These are phyloP conservation scores for Amesomyces nigricolor DNA, from an alignment of 2,329 filamentous ascomycete species.

Conservation along the genomic window DNA sequence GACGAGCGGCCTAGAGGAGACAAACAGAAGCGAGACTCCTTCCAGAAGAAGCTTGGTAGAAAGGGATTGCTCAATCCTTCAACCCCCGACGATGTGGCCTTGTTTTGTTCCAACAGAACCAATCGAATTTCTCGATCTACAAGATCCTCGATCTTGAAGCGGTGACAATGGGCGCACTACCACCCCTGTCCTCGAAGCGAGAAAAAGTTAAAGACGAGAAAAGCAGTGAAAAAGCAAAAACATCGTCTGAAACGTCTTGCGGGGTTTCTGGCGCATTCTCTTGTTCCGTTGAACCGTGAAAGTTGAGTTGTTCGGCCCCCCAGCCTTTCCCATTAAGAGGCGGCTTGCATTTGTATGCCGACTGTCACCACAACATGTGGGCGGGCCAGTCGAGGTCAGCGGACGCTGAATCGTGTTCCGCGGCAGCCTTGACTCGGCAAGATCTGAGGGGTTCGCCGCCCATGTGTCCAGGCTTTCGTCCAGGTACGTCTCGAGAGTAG, in stretches of 20 bases:
- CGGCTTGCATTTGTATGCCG: constrained; percentile 14
- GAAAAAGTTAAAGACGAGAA: background rate
- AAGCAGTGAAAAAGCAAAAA: constrained; percentile 9
- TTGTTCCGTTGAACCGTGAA: background rate
- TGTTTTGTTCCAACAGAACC: background rate
- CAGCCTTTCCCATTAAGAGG: background rate
- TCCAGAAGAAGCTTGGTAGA: background rate
- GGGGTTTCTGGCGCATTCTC: background rate
- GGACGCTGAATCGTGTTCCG: background rate
- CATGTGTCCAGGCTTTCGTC: background rate
- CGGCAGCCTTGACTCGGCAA: background rate
- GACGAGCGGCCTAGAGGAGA: background rate
- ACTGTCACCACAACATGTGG: background rate
- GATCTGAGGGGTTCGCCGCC: background rate
- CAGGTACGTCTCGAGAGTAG: background rate
- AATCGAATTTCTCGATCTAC: constrained; percentile 11
- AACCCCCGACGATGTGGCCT: too few species aligned
- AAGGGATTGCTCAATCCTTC: background rate
- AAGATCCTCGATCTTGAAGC: background rate
- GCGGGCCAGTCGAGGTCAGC: background rate
- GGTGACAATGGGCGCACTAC: background rate
- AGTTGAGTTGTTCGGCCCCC: background rate
- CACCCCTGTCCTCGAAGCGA: background rate
- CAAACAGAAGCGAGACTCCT: background rate
- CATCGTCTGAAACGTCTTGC: background rate